These are phyloP conservation scores for Solanum medicagineum DNA, from an alignment of 257 asterid species.

Conservation along the genomic window DNA sequence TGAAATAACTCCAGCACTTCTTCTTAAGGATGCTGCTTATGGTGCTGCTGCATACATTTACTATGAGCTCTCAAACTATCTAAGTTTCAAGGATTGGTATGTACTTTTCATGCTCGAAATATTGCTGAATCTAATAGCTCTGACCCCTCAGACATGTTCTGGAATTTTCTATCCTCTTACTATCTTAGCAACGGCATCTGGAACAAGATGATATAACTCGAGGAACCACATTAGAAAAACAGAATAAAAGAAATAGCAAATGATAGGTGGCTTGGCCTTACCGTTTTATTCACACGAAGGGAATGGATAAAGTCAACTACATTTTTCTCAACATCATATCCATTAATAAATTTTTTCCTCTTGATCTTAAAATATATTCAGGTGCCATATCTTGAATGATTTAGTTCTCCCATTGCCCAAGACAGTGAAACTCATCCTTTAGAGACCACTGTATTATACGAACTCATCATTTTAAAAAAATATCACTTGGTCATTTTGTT, in stretches of 20 bases:
- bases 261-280: not conserved
- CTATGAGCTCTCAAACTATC: constrained; percentile 92
- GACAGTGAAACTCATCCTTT: not conserved
- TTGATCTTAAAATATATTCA: not conserved
- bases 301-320: not conserved
- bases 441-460: not conserved
- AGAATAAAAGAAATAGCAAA: not conserved
- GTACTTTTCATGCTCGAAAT: constrained; percentile 5
- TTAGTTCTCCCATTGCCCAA: not conserved
- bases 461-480: not conserved
- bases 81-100: constrained; percentile 91
- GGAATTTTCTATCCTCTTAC: not conserved
- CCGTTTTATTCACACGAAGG: not conserved
- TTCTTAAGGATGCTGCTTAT: constrained; percentile 97
- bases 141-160: not conserved
- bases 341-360: not conserved
- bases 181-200: not conserved
- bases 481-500: not conserved
- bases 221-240: not conserved
- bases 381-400: not conserved
- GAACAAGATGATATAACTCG: not conserved
- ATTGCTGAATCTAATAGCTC: not conserved
- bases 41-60: constrained; percentile 96
- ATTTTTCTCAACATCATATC: not conserved
- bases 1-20: constrained; percentile 74